Percentiles rank a stretch among this genome's conserved stretches.
Evolutionary conservation across 495 filamentous ascomycete genomes (phyloP).

Genomic region (Entonaema liquescens): DNA sequence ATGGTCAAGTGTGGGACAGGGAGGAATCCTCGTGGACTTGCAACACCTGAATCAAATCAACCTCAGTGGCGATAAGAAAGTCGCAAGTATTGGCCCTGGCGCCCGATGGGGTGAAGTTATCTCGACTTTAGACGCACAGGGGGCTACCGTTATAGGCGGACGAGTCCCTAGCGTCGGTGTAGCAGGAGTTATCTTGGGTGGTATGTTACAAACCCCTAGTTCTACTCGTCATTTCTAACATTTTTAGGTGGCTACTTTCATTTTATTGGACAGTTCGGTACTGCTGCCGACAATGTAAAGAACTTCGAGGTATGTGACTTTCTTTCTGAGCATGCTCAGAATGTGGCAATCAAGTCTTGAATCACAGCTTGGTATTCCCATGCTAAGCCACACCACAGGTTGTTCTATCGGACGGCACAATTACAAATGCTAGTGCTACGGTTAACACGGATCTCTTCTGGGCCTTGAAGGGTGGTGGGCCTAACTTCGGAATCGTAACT

Average conservation of each 20-base stretch:
- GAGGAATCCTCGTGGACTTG: constrained; percentile 58
- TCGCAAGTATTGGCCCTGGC: constrained; percentile 52
- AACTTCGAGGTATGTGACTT: constrained; percentile 50
- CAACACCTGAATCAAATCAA: constrained; percentile 47
- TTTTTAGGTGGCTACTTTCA: constrained; percentile 33
- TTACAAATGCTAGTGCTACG: constrained; percentile 55
- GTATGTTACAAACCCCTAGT: constrained; percentile 10
- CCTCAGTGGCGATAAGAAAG: constrained; percentile 44
- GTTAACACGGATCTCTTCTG: constrained; percentile 57
- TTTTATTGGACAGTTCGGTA: constrained; percentile 38
- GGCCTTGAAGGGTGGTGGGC: constrained; percentile 61
- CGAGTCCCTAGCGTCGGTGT: constrained; percentile 50
- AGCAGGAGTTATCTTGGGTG: constrained; percentile 50
- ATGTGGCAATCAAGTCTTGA: not conserved
- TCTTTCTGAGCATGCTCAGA: not conserved
- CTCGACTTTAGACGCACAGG: constrained; percentile 37
- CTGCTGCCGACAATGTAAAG: constrained; percentile 55
- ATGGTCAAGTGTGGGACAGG: constrained; percentile 44
- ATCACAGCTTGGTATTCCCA: not conserved
- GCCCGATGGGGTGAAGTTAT: constrained; percentile 53
- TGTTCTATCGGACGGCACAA: constrained; percentile 55
- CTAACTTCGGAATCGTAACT: constrained; percentile 65
- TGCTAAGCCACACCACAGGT: constrained; percentile 1
- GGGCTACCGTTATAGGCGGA: constrained; percentile 48
- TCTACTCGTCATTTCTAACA: not conserved